Evolutionary conservation across 176 grass and related monocot genomes (phyloP), one percentile per base, ranked within the genome.

Genomic region (Musa beccarii): DNA sequence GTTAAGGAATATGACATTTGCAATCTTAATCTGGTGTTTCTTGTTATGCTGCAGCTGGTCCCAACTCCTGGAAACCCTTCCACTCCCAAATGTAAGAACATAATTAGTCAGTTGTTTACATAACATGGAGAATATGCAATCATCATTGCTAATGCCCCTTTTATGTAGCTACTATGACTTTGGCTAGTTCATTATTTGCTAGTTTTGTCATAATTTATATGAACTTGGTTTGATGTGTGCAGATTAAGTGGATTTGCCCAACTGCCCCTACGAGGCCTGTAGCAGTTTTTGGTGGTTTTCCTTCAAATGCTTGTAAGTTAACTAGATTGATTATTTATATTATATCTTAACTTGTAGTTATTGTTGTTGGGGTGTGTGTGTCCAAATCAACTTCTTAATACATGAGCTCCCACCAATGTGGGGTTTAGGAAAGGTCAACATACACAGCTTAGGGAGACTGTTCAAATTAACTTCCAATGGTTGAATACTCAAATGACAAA

Each of bases 241-340:
- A 73, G 71, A 73, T 73, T 17, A 73, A 73, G 52, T 73, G 71
- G 71, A 73, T 73, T 52, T 73, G 71, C 54, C 71, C 71, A 26
- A 73, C 71, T 16, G 52, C 71, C 11, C 71, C 71, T 26, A 73
- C 71, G 23, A 49, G 71, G n/a, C 51, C 71, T 55, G 71, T 73
- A 29, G 52, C 71, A 53, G 52, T 54, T 73, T 73, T 73, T 73
- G 71, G 71, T 73, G 71, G 71, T n/a, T 73, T 73, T 54, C 71
- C 71, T 56, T 53, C 34, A 21, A 73, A 51, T 56, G 71, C 71
- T 5, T 73, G 71, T 73, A 54, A 73, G 70, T 62, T 62, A 17
- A 0, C 13, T n/a, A 62, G 20, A 19, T n/a, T n/a, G 15, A 62
- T 62, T 8, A 19, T 62, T 28, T 17, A 13, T 57, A 13, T 17